Evolutionary conservation across 106 monocot species (phyloP), one percentile per base, ranked within the genome.

Genomic region (Chionographis japonica): DNA sequence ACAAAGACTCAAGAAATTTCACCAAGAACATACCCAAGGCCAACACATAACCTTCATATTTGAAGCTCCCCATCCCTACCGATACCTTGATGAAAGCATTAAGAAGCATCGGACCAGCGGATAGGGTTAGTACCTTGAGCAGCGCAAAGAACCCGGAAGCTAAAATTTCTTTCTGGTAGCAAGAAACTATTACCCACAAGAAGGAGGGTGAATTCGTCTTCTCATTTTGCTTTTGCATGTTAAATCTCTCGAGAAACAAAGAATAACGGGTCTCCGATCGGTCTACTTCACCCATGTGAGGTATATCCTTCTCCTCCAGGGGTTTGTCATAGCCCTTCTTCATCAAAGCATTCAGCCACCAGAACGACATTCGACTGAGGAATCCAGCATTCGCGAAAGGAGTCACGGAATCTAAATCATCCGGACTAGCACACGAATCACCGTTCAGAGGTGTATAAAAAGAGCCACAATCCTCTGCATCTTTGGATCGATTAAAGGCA

Each of bases 321-420:
- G 88, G 72, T 63, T 86, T 95, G 41, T 82, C 54, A 20, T 66
- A 79, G 5, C 95, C 95, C 56, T 81, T 72, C 62, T 68, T 74
- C 62, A 95, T 84, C 66, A 95, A 64, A 77, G 87, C 69, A 53
- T 89, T 91, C 62, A 95, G 42, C 95, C 95, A 95, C 78, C 86
- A 84, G 41, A 95, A 91, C 36, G 91, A 65, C 71, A 91, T 72
- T 68, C 62, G 84, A 54, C 81, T 83, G 13, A 91, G 46, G 41
- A 91, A 62, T 14, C 91, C 88, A 50, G 91, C 88, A 61, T 12
- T 70, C 12, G 85, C 68, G 60, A 79, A 83, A 54, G 74, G 62
- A 63, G 77, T 83, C 10, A 80, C 77, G 50, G 40, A 20, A 42
- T 50, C 40, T 16, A 20, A 64, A 52, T 68, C 65, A 63, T 14